Percentiles rank a stretch among this genome's conserved stretches.
These are phyloP conservation scores for Samsoniella hepiali DNA, from an alignment of 2,329 filamentous ascomycete genomes.

Conservation along the genomic window DNA sequence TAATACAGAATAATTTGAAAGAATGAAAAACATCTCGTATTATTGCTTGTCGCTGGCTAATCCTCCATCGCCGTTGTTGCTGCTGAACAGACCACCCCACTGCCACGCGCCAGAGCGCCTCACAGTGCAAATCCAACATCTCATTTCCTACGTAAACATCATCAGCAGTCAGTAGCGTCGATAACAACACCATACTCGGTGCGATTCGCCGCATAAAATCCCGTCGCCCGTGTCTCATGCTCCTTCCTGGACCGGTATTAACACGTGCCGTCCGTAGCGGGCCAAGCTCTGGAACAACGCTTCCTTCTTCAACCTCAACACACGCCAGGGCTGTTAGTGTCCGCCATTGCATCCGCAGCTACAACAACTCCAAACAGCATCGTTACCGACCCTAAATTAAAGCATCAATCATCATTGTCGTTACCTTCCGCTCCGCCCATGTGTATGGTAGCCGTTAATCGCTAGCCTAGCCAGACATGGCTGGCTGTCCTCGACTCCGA, in stretches of 20 bases:
- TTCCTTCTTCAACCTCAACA: constrained; percentile 1
- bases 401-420: constrained; percentile 6
- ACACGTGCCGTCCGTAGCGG: constrained; percentile 9
- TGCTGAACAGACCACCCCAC: background rate
- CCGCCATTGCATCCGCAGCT: background rate
- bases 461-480: constrained; percentile 30
- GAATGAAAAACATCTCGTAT: background rate
- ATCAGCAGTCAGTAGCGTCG: constrained; percentile 1
- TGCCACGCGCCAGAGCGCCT: background rate
- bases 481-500: constrained; percentile 27
- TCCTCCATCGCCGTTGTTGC: background rate
- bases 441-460: constrained; percentile 5
- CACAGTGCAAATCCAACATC: background rate
- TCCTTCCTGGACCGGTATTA: background rate
- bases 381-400: background rate
- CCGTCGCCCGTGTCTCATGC: background rate
- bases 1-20: background rate
- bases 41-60: background rate
- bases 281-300: background rate
- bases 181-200: background rate
- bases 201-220: background rate
- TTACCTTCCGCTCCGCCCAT: constrained; percentile 9
- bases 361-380: background rate
- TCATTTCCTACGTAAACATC: constrained; percentile 7
- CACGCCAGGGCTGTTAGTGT: background rate